Evolutionary conservation across 164 flowering plant species (phyloP), one percentile per base, ranked within the genome.

Genomic region (Cinnamomum chago): DNA sequence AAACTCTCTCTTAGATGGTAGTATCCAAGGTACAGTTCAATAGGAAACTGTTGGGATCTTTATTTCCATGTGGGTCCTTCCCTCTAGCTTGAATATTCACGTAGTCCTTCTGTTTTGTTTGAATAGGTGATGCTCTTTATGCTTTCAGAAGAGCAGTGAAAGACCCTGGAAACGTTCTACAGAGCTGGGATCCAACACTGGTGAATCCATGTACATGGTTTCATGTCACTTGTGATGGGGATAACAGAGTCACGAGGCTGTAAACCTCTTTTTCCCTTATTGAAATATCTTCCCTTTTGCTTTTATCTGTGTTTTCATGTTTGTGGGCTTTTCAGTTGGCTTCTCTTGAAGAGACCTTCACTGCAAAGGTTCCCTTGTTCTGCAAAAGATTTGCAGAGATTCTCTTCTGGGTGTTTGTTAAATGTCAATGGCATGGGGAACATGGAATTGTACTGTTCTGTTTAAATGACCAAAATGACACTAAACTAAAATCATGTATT

Each of bases 131-230:
- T 86, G 92, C 94, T 70, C 80, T 91, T 9, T 86, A 83, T 75
- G 88, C 91, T 0, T 70, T 88, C 75, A 87, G 91, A 51, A 90
- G 85, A 67, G 84, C 84, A 0, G 81, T 91, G 58, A 76, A 83
- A 65, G 96, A 91, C 72, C 97, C 97, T 13, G 81, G 76, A 12
- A 79, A 82, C 58, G 94, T 90, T 50, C 78, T 90, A 17, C 82
- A 85, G 76, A 90, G 95, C 79, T 92, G 97, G 97, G 95, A 92
- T 82, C 95, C 94, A 25, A 92, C 93, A 3, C 73, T 88, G 70
- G 94, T 90, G 27, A 85, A 90, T 77, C 93, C 97, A 0, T 91
- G 97, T 65, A 88, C 96, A 24, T 91, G 96, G 96, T 88, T 90
- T 79, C 96, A 88, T 71, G 90, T 91, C 50, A 88, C 90, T 28